These are phyloP conservation scores for Lanmaoa pseudosensibilis DNA, from an alignment of 768 basidiomycete species.

Conservation along the genomic window DNA sequence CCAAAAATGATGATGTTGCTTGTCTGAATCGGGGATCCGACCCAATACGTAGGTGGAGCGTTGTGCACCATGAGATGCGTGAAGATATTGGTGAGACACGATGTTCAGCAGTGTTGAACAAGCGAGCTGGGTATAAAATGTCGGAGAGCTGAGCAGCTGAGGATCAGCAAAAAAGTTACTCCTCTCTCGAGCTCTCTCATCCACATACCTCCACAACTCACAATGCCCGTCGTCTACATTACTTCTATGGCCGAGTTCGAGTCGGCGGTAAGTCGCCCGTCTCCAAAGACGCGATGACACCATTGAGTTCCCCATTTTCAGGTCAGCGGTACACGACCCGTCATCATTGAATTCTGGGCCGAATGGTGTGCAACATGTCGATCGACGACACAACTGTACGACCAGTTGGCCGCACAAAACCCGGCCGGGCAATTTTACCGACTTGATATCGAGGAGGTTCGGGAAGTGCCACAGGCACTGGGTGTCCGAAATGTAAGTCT, in stretches of 20 bases:
- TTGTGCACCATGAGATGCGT: constrained; percentile 10
- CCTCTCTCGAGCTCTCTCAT: constrained; percentile 10
- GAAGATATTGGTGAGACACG: constrained; percentile 17
- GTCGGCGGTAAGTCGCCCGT: constrained; percentile 16
- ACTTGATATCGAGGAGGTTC: constrained; percentile 31
- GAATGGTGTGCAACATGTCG: constrained; percentile 31
- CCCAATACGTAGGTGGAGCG: constrained; percentile 22
- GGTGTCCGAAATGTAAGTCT: constrained; percentile 26
- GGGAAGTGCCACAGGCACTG: constrained; percentile 24
- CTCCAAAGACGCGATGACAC: not conserved
- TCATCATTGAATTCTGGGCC: constrained; percentile 34
- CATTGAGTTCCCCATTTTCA: constrained; percentile 13
- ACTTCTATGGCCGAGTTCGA: constrained; percentile 31
- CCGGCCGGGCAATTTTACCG: constrained; percentile 30
- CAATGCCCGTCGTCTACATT: constrained; percentile 25
- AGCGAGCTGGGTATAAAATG: constrained; percentile 32
- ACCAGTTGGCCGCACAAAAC: constrained; percentile 29
- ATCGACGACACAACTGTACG: constrained; percentile 19
- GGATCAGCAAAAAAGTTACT: constrained; percentile 18
- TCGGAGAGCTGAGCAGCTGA: constrained; percentile 7
- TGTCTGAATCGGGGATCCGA: constrained; percentile 25
- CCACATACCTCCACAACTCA: constrained; percentile 14
- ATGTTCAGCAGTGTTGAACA: constrained; percentile 10
- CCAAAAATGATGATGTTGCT: constrained; percentile 18
- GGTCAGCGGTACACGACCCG: constrained; percentile 24